Percentiles rank a stretch among this genome's conserved stretches.
Conservation (phyloP, 768 basidiomycete genomes). For the Hortiboletus campestris region DNA sequence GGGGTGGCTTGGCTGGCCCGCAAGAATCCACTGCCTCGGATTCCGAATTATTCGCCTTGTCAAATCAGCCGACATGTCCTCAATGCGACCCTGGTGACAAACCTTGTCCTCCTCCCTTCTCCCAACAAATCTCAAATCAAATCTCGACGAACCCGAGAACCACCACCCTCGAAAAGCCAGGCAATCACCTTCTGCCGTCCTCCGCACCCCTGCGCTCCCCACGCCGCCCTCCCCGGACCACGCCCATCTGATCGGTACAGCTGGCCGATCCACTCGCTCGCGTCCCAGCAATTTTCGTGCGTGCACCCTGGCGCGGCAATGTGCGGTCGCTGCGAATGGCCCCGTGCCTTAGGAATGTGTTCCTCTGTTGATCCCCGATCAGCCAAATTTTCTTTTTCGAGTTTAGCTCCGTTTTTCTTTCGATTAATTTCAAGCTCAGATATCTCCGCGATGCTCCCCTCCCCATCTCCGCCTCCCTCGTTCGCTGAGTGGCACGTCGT, state of each 20-base stretch:
- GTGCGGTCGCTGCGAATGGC: slow-evolving; percentile 29
- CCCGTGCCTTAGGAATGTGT: slow-evolving; percentile 32
- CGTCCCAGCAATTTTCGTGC: neutral
- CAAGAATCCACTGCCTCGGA: slow-evolving; percentile 35
- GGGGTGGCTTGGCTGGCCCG: slow-evolving; percentile 16
- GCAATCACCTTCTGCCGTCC: slow-evolving; percentile 21
- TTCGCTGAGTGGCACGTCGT: slow-evolving; percentile 19
- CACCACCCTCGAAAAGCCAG: slow-evolving; percentile 7
- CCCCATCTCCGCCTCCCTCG: slow-evolving; percentile 1
- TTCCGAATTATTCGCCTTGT: slow-evolving; percentile 52
- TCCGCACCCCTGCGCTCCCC: neutral
- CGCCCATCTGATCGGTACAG: neutral
- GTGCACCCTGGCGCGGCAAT: slow-evolving; percentile 20
- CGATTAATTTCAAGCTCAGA: slow-evolving; percentile 28
- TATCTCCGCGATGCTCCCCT: slow-evolving; percentile 26
- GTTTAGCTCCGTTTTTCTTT: slow-evolving; percentile 34
- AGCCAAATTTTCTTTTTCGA: slow-evolving; percentile 37
- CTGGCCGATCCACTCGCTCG: neutral
- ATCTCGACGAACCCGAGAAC: slow-evolving; percentile 30
- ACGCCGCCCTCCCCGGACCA: slow-evolving; percentile 3
- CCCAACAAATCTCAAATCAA: slow-evolving; percentile 31
- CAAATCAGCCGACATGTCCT: slow-evolving; percentile 35
- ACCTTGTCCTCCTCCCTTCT: slow-evolving; percentile 25
- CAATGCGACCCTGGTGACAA: slow-evolving; percentile 37
- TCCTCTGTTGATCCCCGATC: slow-evolving; percentile 64